Base-by-base conservation (phyloP, 2,329 filamentous ascomycete species). In the Exophiala mesophila region DNA sequence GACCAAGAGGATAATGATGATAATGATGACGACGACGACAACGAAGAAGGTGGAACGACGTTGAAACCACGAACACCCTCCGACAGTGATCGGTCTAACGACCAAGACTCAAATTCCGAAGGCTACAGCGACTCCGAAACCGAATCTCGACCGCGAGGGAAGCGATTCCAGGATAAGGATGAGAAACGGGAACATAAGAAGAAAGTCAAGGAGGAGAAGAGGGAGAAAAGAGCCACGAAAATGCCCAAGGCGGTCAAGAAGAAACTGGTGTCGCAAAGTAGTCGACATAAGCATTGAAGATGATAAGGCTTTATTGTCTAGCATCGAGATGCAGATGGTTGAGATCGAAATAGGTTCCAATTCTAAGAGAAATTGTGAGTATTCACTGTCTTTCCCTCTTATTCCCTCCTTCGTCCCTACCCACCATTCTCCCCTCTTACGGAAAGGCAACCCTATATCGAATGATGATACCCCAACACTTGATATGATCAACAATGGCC, bases 241-340 rank as follows among this genome's bases (percentile, higher is more conserved):
- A 94, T 98, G 68, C 90, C 92, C 0, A 98, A 98, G 69, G 81
- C 94, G 61, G 54, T 95, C 23, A 98, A 98, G 76, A 97, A 96
- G 73, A 86, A 84, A 62, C 66, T 94, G 44, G 78, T 94, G 18
- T 76, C 74, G 42, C 71, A 71, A 50, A 73, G 74, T 12, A 72
- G 78, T 42, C 71, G 78, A 54, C 78, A 76, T 58, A 83, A 85
- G 69, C 54, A 53, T 29, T 59, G 39, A 48, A 24, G n/a, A n/a
- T n/a, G n/a, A n/a, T n/a, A n/a, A n/a, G n/a, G n/a, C n/a, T n/a
- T n/a, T n/a, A n/a, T n/a, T n/a, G n/a, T n/a, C n/a, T n/a, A n/a
- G n/a, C n/a, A n/a, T n/a, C n/a, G n/a, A n/a, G n/a, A n/a, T n/a
- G n/a, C n/a, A n/a, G n/a, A n/a, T n/a, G n/a, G n/a, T n/a, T n/a